Evolutionary conservation across 352 stramenopile species (phyloP), one percentile per base, ranked within the genome.

Genomic region (Phytophthora citrophthora): DNA sequence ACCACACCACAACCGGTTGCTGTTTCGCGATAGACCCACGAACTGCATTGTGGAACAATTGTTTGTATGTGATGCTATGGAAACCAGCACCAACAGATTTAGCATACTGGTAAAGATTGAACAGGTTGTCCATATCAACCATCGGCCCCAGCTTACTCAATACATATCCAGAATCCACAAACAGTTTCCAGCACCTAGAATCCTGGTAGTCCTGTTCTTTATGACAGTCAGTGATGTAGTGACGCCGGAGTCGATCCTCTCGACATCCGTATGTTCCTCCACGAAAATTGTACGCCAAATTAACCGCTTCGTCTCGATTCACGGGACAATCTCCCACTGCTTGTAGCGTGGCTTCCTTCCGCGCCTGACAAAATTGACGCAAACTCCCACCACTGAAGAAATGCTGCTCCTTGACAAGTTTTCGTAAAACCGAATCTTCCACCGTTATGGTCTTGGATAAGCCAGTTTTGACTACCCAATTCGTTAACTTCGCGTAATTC

Each of bases 301-400:
- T 0, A 9, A 55, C 58, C 0, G 43, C 41, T 53, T 74, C 31
- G 8, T 0, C n/a, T 31, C 36, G 31, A 26, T 12, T 2, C 18
- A 62, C 52, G 8, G 5, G 0, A 54, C 48, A 70, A 61, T 51
- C 31, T n/a, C n/a, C n/a, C n/a, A n/a, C n/a, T 20, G 61, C 59
- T 29, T n/a, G 11, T 1, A 12, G 15, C 24, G 43, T 38, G 2
- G 61, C 15, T 31, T 1, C 2, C 15, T 61, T 10, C 2, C 51
- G 61, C 6, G 12, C 44, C 16, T 13, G 57, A 29, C 55, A 61
- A 13, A 66, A 70, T 26, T 70, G 48, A n/a, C 62, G 62, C 36
- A 70, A 20, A 60, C 61, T 64, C 31, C 61, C 61, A 24, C 61
- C 61, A 64, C 46, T 56, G 54, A 65, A 70, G 54, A 61, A 66